phyloP scores from a whole-genome alignment of 2,329 filamentous ascomycete genomes.

The Sporothrix brasiliensis region DNA sequence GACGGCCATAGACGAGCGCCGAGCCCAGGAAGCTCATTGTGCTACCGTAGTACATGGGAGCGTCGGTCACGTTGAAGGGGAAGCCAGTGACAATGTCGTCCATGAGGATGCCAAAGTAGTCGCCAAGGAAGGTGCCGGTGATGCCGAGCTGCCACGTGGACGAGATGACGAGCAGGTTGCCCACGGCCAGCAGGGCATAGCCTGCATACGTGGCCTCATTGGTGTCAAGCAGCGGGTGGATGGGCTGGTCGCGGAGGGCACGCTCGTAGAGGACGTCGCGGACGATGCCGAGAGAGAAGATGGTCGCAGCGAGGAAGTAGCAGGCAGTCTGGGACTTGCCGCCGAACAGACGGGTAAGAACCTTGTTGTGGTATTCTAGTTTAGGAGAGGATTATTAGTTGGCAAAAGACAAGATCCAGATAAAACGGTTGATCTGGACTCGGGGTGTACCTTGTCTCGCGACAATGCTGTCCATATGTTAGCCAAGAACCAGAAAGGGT shows the following conservation, averaged over 20 bases:
- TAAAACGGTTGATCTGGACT: not conserved
- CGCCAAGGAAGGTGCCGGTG: conserved; percentile 93
- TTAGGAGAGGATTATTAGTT: not conserved
- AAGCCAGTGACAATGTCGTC: conserved; percentile 92
- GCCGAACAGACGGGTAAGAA: conserved; percentile 83
- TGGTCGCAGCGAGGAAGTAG: conserved; percentile 84
- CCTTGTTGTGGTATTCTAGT: conserved; percentile 86
- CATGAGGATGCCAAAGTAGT: conserved; percentile 99
- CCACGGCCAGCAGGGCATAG: conserved; percentile 69
- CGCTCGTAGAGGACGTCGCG: conserved; percentile 86
- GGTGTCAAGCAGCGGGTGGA: conserved; percentile 70
- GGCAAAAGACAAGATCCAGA: conserved; percentile 23
- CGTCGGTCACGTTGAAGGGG: conserved; percentile 87
- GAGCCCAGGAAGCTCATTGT: conserved; percentile 90
- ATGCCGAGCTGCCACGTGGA: conserved; percentile 92
- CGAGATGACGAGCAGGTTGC: conserved; percentile 82
- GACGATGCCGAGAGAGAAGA: conserved; percentile 88
- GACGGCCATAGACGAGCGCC: conserved; percentile 81
- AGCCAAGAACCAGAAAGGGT: conserved; percentile 38
- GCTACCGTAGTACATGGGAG: conserved; percentile 96
- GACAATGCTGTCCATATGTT: conserved; percentile 64
- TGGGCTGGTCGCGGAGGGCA: conserved; percentile 74
- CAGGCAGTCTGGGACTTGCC: conserved; percentile 78
- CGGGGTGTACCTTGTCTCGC: conserved; percentile 70
- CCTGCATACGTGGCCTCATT: conserved; percentile 64